A percentile compares a stretch with the other conserved stretches of the same genome.
Evolutionary conservation across 768 basidiomycete genomes (phyloP).

Genomic region (Gymnopilus dilepis): DNA sequence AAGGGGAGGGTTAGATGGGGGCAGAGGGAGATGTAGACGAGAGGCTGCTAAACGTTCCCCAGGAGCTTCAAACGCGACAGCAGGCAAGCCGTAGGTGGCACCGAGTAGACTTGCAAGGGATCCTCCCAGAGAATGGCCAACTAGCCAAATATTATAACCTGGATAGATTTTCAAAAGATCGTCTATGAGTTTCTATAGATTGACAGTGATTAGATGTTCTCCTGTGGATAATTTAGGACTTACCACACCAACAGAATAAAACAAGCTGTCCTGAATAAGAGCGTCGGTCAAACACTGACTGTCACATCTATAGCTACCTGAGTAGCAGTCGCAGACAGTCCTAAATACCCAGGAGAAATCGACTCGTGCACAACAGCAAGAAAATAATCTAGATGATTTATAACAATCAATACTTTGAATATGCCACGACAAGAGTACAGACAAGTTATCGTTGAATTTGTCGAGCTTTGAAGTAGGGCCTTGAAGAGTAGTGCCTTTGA

Average conservation of each 20-base stretch:
- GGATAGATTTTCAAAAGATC: constrained; percentile 88
- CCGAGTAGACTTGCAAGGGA: constrained; percentile 88
- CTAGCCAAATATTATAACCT: constrained; percentile 83
- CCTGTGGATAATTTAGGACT: constrained; percentile 32
- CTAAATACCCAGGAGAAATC: constrained; percentile 86
- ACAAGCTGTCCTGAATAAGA: constrained; percentile 87
- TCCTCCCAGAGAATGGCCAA: constrained; percentile 92
- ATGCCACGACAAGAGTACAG: constrained; percentile 14
- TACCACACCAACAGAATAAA: constrained; percentile 88
- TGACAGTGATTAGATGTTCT: background rate
- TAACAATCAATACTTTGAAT: background rate
- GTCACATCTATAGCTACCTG: constrained; percentile 73
- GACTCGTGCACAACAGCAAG: constrained; percentile 93
- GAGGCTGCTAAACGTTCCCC: constrained; percentile 73
- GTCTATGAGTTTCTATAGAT: constrained; percentile 77
- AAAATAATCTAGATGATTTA: constrained; percentile 56
- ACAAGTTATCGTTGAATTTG: constrained; percentile 90
- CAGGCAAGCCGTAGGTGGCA: constrained; percentile 88
- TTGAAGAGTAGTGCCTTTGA: constrained; percentile 86
- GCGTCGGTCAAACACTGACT: constrained; percentile 82
- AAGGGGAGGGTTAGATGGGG: constrained; percentile 46
- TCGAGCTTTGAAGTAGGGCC: constrained; percentile 91
- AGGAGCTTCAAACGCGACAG: constrained; percentile 90
- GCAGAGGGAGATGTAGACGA: constrained; percentile 88
- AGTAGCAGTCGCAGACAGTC: constrained; percentile 89